Conservation (phyloP, 495 filamentous ascomycete genomes). For the Corynascus novoguineensis region DNA sequence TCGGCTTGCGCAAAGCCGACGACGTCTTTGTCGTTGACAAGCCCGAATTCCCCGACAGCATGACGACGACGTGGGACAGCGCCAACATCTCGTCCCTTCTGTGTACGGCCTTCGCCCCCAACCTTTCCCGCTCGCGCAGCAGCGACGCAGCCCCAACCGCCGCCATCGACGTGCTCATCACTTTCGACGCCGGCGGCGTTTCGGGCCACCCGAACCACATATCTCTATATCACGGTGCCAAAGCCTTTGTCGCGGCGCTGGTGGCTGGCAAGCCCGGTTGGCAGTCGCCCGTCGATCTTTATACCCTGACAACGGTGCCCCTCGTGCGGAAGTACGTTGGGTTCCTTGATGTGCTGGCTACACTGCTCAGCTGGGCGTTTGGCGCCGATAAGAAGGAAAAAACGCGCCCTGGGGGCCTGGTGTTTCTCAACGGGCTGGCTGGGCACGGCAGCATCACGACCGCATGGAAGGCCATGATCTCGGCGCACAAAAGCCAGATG, state of each 20-base stretch:
- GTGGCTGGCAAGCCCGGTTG: conserved; percentile 61
- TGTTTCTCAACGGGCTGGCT: conserved; percentile 61
- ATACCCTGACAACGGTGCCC: conserved; percentile 68
- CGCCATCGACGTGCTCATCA: conserved; percentile 75
- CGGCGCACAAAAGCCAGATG: conserved; percentile 92
- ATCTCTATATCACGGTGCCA: conserved; percentile 74
- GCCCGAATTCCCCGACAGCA: conserved; percentile 77
- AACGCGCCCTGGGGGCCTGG: conserved; percentile 47
- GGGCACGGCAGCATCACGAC: conserved; percentile 48
- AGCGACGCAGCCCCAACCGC: conserved; percentile 44
- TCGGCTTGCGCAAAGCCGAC: conserved; percentile 65
- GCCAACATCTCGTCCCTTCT: conserved; percentile 63
- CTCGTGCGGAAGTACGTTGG: conserved; percentile 74
- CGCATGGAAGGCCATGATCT: conserved; percentile 80
- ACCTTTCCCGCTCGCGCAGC: conserved; percentile 37
- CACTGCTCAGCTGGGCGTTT: conserved; percentile 47
- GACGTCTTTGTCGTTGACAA: conserved; percentile 82
- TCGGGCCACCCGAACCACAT: conserved; percentile 89
- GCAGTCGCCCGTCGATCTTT: conserved; percentile 68
- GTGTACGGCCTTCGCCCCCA: conserved; percentile 61
- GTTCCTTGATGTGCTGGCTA: conserved; percentile 65
- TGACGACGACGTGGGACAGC: conserved; percentile 70
- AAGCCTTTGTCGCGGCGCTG: conserved; percentile 59
- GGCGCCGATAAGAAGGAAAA: conserved; percentile 34
- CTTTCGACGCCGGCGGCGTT: conserved; percentile 76